Evolutionary conservation across 768 basidiomycete species (phyloP), one percentile per base, ranked within the genome.

Genomic region (Termitomyces sp.): DNA sequence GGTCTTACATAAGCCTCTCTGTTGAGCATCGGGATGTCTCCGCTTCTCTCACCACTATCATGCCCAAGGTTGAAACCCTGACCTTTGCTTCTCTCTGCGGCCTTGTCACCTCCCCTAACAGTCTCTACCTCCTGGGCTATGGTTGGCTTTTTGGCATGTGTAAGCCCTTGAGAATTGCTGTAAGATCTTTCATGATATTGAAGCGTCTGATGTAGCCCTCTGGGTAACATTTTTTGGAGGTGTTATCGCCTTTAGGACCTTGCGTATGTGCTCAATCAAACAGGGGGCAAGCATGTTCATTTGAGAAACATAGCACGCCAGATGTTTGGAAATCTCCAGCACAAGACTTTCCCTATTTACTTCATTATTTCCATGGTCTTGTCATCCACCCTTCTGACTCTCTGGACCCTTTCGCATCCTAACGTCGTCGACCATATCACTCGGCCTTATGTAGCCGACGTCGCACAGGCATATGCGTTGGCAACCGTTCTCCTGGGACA

Each of bases 161-260:
- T 86, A 67, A 71, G 83, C 79, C 12, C 16, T 33, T 45, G 18
- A 39, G 37, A 33, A 49, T 33, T 4, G n/a, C 8, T 28, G 15
- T 3, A 18, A 15, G 22, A 22, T 18, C 18, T 46, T 47, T 13
- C 16, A 26, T 51, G 29, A 51, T 10, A 56, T 55, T 62, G 22
- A 62, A n/a, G 31, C 36, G 5, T 13, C 0, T 31, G n/a, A 46
- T 48, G 26, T 47, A 79, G 77, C 77, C 31, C 55, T 88, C 4
- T 89, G 87, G 87, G 72, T 87, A 15, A 73, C 83, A 12, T 89
- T 88, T 74, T 84, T 88, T 66, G 85, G 80, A 73, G 87, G 85
- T 70, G 64, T 85, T 2, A 87, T 89, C 64, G 82, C 86, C 0
- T 81, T 74, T 65, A 83, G 74, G 67, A 64, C 81, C 13, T 74